These are phyloP conservation scores for Trichoderma atroviride DNA, from an alignment of 2,329 filamentous ascomycete genomes.

Conservation along the genomic window DNA sequence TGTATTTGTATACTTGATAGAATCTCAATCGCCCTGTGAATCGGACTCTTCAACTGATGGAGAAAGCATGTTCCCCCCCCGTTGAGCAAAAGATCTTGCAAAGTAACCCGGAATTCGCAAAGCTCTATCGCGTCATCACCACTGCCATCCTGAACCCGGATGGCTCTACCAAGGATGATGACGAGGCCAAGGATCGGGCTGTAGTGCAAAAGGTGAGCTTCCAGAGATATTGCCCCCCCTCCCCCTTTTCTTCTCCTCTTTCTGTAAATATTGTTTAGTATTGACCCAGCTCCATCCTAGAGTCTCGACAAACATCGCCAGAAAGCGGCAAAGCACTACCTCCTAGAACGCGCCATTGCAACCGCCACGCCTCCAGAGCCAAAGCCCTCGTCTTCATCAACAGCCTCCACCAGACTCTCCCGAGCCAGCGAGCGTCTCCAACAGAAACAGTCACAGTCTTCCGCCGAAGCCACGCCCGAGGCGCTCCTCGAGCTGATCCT, in stretches of 20 bases:
- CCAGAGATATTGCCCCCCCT: background rate
- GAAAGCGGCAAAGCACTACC: conserved; percentile 51
- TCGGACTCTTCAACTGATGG: background rate
- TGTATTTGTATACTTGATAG: background rate
- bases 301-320: conserved; percentile 54
- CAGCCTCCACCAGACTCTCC: conserved; percentile 27
- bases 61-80: conserved; percentile 58
- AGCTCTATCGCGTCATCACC: conserved; percentile 58
- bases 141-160: conserved; percentile 58
- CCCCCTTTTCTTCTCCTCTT: background rate
- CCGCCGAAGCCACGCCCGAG: conserved; percentile 40
- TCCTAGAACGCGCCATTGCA: conserved; percentile 55
- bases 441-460: conserved; percentile 25
- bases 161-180: conserved; percentile 58
- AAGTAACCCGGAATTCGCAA: conserved; percentile 63
- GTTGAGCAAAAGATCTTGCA: conserved; percentile 57
- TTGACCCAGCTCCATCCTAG: conserved; percentile 37
- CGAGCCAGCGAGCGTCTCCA: conserved; percentile 28
- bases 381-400: conserved; percentile 25
- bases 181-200: conserved; percentile 53
- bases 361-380: conserved; percentile 44
- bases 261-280: background rate
- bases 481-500: conserved; percentile 58
- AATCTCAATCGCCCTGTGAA: background rate
- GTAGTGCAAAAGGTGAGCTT: conserved; percentile 51